These are phyloP conservation scores for Aspergillus ostianus DNA, from an alignment of 495 filamentous ascomycete species.

Conservation along the genomic window DNA sequence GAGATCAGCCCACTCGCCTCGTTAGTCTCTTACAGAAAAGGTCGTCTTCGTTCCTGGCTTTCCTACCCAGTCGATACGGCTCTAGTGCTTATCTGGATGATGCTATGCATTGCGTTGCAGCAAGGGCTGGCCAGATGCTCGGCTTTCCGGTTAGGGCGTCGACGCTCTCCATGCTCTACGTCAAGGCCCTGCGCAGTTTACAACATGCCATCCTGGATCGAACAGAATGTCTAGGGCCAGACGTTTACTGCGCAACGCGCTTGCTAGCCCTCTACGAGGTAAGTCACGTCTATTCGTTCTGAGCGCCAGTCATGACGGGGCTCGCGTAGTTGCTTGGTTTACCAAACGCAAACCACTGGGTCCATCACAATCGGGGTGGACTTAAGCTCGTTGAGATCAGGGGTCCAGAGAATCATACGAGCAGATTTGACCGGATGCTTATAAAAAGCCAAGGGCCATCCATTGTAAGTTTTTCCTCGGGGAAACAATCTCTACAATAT, in stretches of 20 bases:
- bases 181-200: constrained; percentile 7
- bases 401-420: constrained; percentile 8
- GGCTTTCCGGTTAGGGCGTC: constrained; percentile 2
- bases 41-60: constrained; percentile 8
- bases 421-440: constrained; percentile 13
- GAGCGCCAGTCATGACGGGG: not conserved
- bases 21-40: constrained; percentile 8
- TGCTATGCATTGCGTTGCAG: constrained; percentile 12
- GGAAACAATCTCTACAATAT: not conserved
- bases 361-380: constrained; percentile 12
- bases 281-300: not conserved
- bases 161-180: constrained; percentile 5
- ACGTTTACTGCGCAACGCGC: constrained; percentile 13
- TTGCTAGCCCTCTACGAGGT: constrained; percentile 13
- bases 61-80: constrained; percentile 11
- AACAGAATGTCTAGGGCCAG: not conserved
- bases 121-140: constrained; percentile 10
- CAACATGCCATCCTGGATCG: not conserved
- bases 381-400: constrained; percentile 11
- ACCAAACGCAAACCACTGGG: constrained; percentile 11
- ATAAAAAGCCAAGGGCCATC: constrained; percentile 11
- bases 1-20: constrained; percentile 7
- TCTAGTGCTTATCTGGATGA: constrained; percentile 12
- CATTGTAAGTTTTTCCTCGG: constrained; percentile 4
- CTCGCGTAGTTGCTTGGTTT: constrained; percentile 4